These are phyloP conservation scores for Dothideomycetidae sp. DNA, from an alignment of 2,329 filamentous ascomycete genomes.

Conservation along the genomic window DNA sequence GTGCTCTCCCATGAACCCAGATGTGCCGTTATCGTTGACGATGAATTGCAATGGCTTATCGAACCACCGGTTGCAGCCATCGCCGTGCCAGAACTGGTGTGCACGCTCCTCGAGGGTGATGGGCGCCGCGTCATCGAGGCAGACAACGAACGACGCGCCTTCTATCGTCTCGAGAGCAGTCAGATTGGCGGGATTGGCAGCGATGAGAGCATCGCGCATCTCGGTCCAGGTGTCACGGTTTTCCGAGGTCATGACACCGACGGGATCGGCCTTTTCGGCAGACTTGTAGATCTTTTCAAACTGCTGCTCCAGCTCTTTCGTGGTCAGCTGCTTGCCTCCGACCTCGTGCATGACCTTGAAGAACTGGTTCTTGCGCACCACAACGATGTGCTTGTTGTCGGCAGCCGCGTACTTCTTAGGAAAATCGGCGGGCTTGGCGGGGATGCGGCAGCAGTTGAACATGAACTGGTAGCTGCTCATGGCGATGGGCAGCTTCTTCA, in stretches of 20 bases:
- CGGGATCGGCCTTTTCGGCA: conserved; percentile 55
- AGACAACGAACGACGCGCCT: conserved; percentile 78
- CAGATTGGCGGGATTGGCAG: conserved; percentile 65
- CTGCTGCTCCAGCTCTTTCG: conserved; percentile 76
- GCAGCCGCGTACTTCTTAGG: conserved; percentile 63
- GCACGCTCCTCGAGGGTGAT: conserved; percentile 92
- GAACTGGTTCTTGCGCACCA: conserved; percentile 90
- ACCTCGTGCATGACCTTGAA: conserved; percentile 81
- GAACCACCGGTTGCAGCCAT: conserved; percentile 90
- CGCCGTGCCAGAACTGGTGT: conserved; percentile 95
- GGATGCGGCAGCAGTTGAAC: conserved; percentile 88
- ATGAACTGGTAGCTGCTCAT: conserved; percentile 99
- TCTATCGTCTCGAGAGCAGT: conserved; percentile 68
- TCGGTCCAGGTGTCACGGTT: conserved; percentile 91
- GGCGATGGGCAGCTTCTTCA: conserved; percentile 93
- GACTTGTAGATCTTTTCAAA: conserved; percentile 73
- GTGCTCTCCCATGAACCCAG: conserved; percentile 96
- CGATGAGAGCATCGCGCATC: conserved; percentile 57
- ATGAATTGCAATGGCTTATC: conserved; percentile 99
- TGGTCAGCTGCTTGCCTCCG: conserved; percentile 72
- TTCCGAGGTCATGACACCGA: conserved; percentile 77
- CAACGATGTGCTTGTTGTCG: conserved; percentile 76
- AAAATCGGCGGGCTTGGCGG: conserved; percentile 67
- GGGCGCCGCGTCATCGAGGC: conserved; percentile 79
- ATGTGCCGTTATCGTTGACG: conserved; percentile 92